Base-by-base conservation (phyloP, 2,329 filamentous ascomycete species). In the Colletotrichum musae region DNA sequence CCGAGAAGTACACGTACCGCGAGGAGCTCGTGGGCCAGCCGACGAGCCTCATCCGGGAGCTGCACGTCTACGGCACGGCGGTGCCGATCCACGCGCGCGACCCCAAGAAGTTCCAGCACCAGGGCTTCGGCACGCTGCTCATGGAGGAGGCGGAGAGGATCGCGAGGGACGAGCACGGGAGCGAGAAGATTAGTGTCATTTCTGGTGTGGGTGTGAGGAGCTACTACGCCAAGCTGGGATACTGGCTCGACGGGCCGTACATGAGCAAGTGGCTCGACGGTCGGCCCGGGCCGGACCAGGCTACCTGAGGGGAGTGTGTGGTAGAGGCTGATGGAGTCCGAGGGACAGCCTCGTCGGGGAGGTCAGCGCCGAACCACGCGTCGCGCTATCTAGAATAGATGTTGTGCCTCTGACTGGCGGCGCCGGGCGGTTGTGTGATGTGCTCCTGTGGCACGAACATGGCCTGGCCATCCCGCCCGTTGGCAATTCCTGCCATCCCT, bases 81-180 rank as follows among this genome's bases (percentile, higher is more conserved):
- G 96, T 99, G n/a, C 97, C 96, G 0, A 93, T 99, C 53, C 96
- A 99, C 80, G 95, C 94, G 9, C 89, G 97, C 65, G 96, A 99
- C 75, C 94, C 95, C 21, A 92, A 93, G 80, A 98, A 98, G 82
- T 98, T 98, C 82, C 96, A 99, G 83, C 96, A 99, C 82, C 96
- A 98, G 79, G 96, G 96, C 0, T 99, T 97, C 74, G 96, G 96
- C 56, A 99, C 96, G 2, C 80, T 99, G 70, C 78, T 99, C 73
- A 99, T 99, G 97, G 95, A 98, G 77, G 95, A 98, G 82, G 97
- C 96, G 0, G 96, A 98, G 83, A 88, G 95, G 59, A 99, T 99
- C 72, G 95, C 97, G 0, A 88, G 94, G 64, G 93, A 98, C 72
- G 96, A 99, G 82, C 96, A 99, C 77, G 93, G 94, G 6, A 98